Conservation (phyloP, 192 early-diverging fungal genomes). For the Podila verticillata region DNA sequence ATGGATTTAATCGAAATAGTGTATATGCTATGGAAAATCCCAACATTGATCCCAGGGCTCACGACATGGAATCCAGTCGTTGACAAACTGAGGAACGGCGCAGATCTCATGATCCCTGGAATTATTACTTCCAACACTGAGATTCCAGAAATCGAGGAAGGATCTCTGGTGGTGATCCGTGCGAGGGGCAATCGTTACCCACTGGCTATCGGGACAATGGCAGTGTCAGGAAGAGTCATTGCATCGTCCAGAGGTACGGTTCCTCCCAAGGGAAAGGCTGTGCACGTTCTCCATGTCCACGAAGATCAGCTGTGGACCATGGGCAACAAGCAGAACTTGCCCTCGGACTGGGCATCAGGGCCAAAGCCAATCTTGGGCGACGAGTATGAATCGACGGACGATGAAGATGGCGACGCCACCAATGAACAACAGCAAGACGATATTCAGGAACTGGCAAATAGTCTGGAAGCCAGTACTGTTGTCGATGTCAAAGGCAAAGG, state of each 20-base stretch:
- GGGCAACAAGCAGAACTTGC: constrained; percentile 72
- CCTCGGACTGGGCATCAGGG: constrained; percentile 48
- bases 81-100: constrained; percentile 79
- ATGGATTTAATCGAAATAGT: constrained; percentile 49
- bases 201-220: constrained; percentile 76
- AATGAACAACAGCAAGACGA: constrained; percentile 34
- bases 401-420: constrained; percentile 29
- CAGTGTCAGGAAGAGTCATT: constrained; percentile 58
- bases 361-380: constrained; percentile 5
- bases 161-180: constrained; percentile 64
- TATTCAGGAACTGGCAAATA: background rate
- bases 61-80: constrained; percentile 77
- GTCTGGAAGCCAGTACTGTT: background rate
- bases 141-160: constrained; percentile 58
- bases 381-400: constrained; percentile 7
- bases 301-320: constrained; percentile 84
- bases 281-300: constrained; percentile 78
- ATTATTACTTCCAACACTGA: constrained; percentile 61
- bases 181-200: constrained; percentile 66
- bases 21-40: constrained; percentile 82
- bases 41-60: constrained; percentile 69
- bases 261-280: constrained; percentile 79
- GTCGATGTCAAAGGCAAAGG: constrained; percentile 9
- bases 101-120: constrained; percentile 85
- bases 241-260: constrained; percentile 16